Percentiles rank a stretch among this genome's conserved stretches.
phyloP scores from a whole-genome alignment of 305 asterid genomes.

The Withania somnifera region DNA sequence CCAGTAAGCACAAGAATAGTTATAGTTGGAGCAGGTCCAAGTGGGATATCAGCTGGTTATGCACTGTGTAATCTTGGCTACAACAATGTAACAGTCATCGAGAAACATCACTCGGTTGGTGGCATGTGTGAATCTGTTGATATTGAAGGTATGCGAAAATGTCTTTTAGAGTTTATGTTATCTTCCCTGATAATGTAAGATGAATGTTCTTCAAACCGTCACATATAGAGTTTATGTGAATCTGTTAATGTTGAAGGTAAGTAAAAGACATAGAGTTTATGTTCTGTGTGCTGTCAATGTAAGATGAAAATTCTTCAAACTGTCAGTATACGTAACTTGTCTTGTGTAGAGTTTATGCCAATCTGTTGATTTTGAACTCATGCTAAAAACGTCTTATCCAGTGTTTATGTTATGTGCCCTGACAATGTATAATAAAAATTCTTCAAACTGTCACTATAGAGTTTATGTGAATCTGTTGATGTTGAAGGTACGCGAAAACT shows the following conservation, averaged over 20 bases:
- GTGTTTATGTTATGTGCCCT: neutral
- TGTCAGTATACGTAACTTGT: too few species aligned
- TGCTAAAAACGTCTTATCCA: too few species aligned
- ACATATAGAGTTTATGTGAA: neutral
- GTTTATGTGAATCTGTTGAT: neutral
- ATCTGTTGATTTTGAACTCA: too few species aligned
- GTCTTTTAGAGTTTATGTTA: neutral
- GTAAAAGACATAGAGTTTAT: too few species aligned
- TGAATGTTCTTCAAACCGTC: too few species aligned
- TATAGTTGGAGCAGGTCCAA: constrained; percentile 81
- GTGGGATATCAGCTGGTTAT: constrained; percentile 78
- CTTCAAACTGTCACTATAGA: neutral
- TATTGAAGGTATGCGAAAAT: constrained; percentile 42
- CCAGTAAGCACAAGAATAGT: constrained; percentile 51
- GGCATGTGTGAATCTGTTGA: constrained; percentile 87
- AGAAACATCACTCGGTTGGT: constrained; percentile 70
- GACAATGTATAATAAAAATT: neutral
- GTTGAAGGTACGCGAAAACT: neutral
- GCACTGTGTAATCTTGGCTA: constrained; percentile 67
- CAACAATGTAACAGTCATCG: constrained; percentile 54
- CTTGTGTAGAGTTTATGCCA: too few species aligned
- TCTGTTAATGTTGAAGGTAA: too few species aligned
- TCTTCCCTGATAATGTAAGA: neutral
- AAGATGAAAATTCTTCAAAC: too few species aligned
- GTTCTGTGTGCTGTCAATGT: too few species aligned